Conservation (phyloP, 225 moss, liverwort and hornwort species). For the Physcomitrium patens region DNA sequence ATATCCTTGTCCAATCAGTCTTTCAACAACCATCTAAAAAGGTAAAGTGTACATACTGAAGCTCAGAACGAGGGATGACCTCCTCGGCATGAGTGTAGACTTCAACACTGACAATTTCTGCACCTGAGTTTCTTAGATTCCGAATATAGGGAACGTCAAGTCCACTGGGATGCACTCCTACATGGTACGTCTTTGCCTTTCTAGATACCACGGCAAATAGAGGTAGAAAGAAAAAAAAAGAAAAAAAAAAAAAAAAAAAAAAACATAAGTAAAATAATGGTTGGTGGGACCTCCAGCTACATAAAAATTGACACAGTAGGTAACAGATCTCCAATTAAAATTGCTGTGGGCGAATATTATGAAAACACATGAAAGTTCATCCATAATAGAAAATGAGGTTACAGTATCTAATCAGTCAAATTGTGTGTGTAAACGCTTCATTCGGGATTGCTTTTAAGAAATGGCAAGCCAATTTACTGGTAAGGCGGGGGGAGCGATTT, state of each 20-base stretch:
- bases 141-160: constrained; percentile 68
- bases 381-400: constrained; percentile 16
- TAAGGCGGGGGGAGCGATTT: constrained; percentile 62
- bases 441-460: not conserved
- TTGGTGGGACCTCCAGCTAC: constrained; percentile 15
- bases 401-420: constrained; percentile 8
- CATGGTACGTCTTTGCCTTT: constrained; percentile 84
- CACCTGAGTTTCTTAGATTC: constrained; percentile 58
- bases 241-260: too few species aligned
- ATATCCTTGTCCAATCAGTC: not conserved
- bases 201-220: constrained; percentile 38
- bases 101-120: constrained; percentile 79
- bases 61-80: constrained; percentile 64
- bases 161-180: constrained; percentile 82
- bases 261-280: not conserved
- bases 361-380: constrained; percentile 10
- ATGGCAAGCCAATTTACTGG: constrained; percentile 42
- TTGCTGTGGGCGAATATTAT: not conserved
- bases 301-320: constrained; percentile 17
- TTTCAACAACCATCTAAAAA: not conserved
- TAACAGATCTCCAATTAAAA: not conserved
- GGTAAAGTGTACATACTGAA: constrained; percentile 52
- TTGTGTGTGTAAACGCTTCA: not conserved
- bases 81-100: constrained; percentile 68
- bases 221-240: too few species aligned